Conservation (phyloP, 2,329 filamentous ascomycete genomes). For the Clonostachys rosea region DNA sequence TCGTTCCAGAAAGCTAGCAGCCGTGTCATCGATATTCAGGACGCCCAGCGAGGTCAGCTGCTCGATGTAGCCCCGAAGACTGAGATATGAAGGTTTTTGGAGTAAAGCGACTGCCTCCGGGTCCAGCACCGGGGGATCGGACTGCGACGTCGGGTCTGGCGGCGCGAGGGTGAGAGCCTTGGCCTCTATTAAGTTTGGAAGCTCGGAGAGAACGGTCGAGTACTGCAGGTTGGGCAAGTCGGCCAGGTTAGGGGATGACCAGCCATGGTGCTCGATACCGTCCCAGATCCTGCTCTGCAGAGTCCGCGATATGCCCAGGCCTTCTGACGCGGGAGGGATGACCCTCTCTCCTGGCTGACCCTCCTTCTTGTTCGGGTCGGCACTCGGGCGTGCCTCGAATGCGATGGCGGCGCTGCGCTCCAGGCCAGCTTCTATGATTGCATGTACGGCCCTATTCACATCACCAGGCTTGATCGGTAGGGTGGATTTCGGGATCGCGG, state of each 20-base stretch:
- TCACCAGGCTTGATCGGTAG: conserved; percentile 84
- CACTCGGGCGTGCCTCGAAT: conserved; percentile 49
- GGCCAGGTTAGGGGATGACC: conserved; percentile 73
- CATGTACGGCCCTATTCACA: conserved; percentile 67
- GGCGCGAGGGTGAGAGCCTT: conserved; percentile 86
- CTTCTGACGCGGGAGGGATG: conserved; percentile 19
- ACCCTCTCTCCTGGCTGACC: conserved; percentile 5
- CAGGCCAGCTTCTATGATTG: conserved; percentile 69
- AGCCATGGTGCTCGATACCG: conserved; percentile 79
- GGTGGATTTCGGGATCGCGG: conserved; percentile 81
- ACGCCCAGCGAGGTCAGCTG: conserved; percentile 67
- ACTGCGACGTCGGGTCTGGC: conserved; percentile 31
- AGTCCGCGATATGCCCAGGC: conserved; percentile 27
- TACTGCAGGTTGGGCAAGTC: conserved; percentile 83
- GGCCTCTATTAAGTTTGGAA: conserved; percentile 87
- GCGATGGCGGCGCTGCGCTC: conserved; percentile 76
- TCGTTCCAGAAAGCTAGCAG: conserved; percentile 60
- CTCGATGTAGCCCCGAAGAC: conserved; percentile 72
- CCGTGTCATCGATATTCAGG: conserved; percentile 34
- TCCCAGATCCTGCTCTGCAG: conserved; percentile 54
- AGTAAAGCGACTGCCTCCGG: conserved; percentile 66
- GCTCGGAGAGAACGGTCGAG: conserved; percentile 71
- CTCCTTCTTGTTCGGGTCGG: conserved; percentile 9
- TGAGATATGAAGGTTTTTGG: conserved; percentile 66
- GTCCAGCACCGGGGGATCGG: conserved; percentile 48